Percentiles rank a stretch among this genome's conserved stretches.
These are phyloP conservation scores for Pseudonitzschia multiseries DNA, from an alignment of 108 stramenopile species.

Conservation along the genomic window DNA sequence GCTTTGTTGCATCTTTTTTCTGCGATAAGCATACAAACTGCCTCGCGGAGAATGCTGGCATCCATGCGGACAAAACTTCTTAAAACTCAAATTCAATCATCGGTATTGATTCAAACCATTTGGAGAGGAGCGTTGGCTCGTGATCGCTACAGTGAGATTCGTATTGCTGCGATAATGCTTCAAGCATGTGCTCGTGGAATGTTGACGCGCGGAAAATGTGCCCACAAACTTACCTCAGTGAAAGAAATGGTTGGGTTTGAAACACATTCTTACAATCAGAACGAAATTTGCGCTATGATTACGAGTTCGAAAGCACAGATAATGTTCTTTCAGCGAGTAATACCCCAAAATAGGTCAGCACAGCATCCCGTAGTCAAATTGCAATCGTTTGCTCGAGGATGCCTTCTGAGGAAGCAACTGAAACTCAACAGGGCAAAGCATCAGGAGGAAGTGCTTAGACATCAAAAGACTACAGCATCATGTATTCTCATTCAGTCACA, in stretches of 20 bases:
- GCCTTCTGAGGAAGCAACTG: neutral
- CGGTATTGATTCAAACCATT: slow-evolving; percentile 13
- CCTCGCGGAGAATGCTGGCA: slow-evolving; percentile 25
- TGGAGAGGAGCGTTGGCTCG: neutral
- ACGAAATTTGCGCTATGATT: too few species aligned
- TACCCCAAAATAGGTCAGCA: too few species aligned
- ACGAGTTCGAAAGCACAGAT: too few species aligned
- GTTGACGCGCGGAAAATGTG: neutral
- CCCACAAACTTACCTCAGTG: neutral
- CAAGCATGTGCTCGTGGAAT: slow-evolving; percentile 1
- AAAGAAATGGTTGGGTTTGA: neutral
- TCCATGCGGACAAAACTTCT: neutral
- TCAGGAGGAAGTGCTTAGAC: neutral
- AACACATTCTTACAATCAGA: too few species aligned
- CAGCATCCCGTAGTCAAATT: neutral
- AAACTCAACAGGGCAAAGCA: neutral
- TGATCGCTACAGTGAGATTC: neutral
- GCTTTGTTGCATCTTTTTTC: neutral
- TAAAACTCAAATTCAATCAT: neutral
- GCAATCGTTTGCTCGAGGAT: slow-evolving; percentile 2
- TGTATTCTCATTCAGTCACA: too few species aligned
- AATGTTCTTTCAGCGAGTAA: too few species aligned
- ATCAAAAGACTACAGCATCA: too few species aligned
- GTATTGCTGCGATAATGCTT: slow-evolving; percentile 9
- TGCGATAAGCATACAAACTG: slow-evolving; percentile 26